A percentile compares a stretch with the other conserved stretches of the same genome.
Evolutionary conservation across 208 protist genomes (phyloP).

Genomic region (Trypanosomatidae sp.): DNA sequence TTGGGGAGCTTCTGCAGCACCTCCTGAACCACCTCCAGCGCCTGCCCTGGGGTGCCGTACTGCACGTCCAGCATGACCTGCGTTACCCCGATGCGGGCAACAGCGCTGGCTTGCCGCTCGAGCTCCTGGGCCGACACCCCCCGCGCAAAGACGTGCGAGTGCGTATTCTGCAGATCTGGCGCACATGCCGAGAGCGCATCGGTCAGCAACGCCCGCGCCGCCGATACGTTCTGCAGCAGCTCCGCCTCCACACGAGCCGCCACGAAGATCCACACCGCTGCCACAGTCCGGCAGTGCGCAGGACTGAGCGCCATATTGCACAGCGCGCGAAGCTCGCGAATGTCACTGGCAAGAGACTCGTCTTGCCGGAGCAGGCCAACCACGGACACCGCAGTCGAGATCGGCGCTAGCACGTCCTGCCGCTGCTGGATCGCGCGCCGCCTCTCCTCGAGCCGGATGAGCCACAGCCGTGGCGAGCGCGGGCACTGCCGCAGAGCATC

Average conservation of each 20-base stretch:
- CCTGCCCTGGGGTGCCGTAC: constrained; percentile 32
- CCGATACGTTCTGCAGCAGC: constrained; percentile 27
- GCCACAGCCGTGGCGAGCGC: constrained; percentile 57
- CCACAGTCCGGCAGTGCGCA: constrained; percentile 45
- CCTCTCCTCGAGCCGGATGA: constrained; percentile 60
- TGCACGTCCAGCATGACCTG: constrained; percentile 31
- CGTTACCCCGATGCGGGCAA: constrained; percentile 35
- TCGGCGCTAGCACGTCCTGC: constrained; percentile 7
- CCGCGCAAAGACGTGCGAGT: constrained; percentile 5
- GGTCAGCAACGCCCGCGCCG: constrained; percentile 36
- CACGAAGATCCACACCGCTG: constrained; percentile 68
- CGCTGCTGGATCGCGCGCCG: constrained; percentile 13
- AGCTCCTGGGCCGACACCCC: constrained; percentile 31
- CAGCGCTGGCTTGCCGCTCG: constrained; percentile 42
- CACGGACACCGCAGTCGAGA: not conserved
- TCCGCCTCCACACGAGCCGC: constrained; percentile 59
- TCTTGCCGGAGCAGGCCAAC: constrained; percentile 18
- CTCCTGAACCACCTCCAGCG: constrained; percentile 67
- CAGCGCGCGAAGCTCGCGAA: constrained; percentile 41
- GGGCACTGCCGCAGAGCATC: constrained; percentile 38
- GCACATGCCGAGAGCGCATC: constrained; percentile 36
- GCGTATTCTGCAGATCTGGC: constrained; percentile 11
- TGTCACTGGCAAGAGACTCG: constrained; percentile 8
- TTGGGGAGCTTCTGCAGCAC: constrained; percentile 68
- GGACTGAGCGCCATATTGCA: constrained; percentile 37